Evolutionary conservation across 768 basidiomycete species (phyloP), one percentile per base, ranked within the genome.

Genomic region (Russula sp.): DNA sequence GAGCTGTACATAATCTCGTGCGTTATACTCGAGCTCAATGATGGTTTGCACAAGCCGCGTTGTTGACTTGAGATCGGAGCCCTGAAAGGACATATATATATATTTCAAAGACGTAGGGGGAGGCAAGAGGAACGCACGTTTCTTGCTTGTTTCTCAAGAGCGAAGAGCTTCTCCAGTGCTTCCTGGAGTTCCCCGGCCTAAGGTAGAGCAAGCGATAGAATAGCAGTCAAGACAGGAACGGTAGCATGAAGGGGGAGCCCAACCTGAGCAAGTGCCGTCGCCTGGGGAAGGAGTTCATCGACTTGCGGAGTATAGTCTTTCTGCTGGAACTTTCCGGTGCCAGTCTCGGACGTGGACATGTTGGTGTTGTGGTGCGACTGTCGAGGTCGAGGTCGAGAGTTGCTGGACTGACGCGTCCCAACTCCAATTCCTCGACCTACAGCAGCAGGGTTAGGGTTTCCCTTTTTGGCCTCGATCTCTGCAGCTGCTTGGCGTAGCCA

Each of bases 121-220:
- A 35, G 5, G 75, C 6, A 22, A 25, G 14, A 22, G 20, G 13
- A 8, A 45, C 83, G 47, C 60, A 92, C 97, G 77, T 98, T 98
- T 78, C 97, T 82, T 2, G 96, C 89, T 73, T 97, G 95, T 75
- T 98, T 98, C 77, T 99, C 97, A 6, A 98, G 79, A 1, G 77
- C 75, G 59, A 94, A 80, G 59, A 98, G 83, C 76, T 90, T 93
- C 75, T 99, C 96, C 36, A 98, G 76, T 25, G 87, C 92, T 35
- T 91, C 89, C 70, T 91, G 84, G 50, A 93, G 79, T 73, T 85
- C 87, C 29, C 89, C 91, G 61, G 85, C 77, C 94, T 96, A 71
- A 10, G 49, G 14, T 34, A n/a, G 18, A 29, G 41, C 35, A 3
- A 29, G 25, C 25, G 25, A 29, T 29, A 29, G 25, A 41, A 56